Evolutionary conservation across 2,329 filamentous ascomycete species (phyloP).

Genomic region (Fusarium proliferatum): DNA sequence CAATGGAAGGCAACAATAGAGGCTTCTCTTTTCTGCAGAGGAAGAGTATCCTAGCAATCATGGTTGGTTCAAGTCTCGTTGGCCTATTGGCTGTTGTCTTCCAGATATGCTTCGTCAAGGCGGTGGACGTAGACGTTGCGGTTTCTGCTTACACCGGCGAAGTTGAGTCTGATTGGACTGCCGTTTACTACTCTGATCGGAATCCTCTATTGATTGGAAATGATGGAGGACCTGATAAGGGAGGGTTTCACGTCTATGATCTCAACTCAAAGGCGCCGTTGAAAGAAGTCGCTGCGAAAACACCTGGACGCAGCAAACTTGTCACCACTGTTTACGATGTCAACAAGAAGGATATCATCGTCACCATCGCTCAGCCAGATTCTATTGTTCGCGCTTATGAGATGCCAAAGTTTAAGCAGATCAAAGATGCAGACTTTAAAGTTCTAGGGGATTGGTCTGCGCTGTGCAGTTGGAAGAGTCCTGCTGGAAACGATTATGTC

Average conservation of each 20-base stretch:
- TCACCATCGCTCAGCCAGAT: conserved; percentile 57
- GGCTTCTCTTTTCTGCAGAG: not conserved
- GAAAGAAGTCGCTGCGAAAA: conserved; percentile 46
- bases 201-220: conserved; percentile 57
- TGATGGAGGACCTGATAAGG: conserved; percentile 56
- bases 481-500: conserved; percentile 55
- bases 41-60: conserved; percentile 24
- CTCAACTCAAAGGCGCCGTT: conserved; percentile 48
- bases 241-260: conserved; percentile 55
- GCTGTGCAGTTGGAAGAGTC: conserved; percentile 58
- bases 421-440: conserved; percentile 48
- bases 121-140: conserved; percentile 43
- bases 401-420: conserved; percentile 46
- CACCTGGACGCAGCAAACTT: conserved; percentile 59
- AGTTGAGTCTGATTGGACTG: conserved; percentile 56
- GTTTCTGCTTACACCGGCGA: conserved; percentile 50
- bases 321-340: conserved; percentile 54
- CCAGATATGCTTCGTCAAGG: conserved; percentile 30
- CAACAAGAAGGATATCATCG: conserved; percentile 50
- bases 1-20: not conserved
- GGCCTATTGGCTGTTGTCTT: conserved; percentile 32
- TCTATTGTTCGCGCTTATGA: conserved; percentile 56
- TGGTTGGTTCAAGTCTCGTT: conserved; percentile 36
- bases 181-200: conserved; percentile 52
- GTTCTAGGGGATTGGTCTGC: conserved; percentile 60